Evolutionary conservation across 2,329 filamentous ascomycete species (phyloP), one percentile per base, ranked within the genome.

Genomic region (Neonectria coccinea): DNA sequence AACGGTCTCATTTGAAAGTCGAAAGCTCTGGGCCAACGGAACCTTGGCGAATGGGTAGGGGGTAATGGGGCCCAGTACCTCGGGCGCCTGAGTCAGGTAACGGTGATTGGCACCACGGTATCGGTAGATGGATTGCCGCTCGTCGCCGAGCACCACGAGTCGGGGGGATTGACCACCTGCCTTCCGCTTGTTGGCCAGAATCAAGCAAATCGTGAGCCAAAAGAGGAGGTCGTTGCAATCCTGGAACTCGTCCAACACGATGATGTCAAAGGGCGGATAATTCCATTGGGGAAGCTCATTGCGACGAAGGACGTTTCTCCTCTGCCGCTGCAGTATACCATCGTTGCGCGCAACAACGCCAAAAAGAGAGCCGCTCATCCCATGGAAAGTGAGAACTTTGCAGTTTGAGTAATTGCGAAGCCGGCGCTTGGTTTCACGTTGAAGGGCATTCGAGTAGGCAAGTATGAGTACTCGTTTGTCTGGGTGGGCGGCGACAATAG

Each of bases 401-500:
- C 39, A 41, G 16, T 41, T 41, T 3, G 8, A n/a, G 16, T 41
- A 41, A 9, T 4, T 1, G 1, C 14, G 39, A 41, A 41, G 39
- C 16, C 39, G 39, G 6, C 39, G 39, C 7, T 1, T 1, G 16
- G 39, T 41, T 10, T 41, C 39, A 1, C 1, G 39, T 41, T 41
- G 39, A 41, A 41, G 39, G 2, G 8, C n/a, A 16, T 18, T 41
- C 39, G 39, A 41, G 16, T n/a, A 18, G 4, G 39, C 10, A 16
- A 41, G 16, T 41, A 41, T 7, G 39, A 2, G 16, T 9, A 18
- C 16, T n/a, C 39, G 39, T 16, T 41, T 56, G 36, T 67, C 57
- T 2, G 67, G 67, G 22, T 76, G 54, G 0, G 72, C 72, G 9
- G 64, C 67, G 4, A 73, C 68, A 56, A 77, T 76, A 1, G 71